Evolutionary conservation across 192 early-diverging fungal species (phyloP).

Genomic region (Backusella psychrophila): DNA sequence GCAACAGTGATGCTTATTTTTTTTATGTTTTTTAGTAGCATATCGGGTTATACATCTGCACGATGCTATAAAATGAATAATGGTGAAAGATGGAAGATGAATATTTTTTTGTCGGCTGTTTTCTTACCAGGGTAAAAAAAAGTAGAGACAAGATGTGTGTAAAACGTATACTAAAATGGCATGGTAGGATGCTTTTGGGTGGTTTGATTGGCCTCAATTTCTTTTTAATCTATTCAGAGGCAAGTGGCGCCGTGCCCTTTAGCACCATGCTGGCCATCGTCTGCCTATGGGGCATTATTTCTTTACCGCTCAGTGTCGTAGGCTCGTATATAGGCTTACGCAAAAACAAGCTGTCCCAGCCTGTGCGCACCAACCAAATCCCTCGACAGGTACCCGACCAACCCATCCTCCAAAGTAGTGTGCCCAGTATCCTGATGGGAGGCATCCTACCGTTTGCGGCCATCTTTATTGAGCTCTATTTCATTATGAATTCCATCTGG

Average conservation of each 20-base stretch:
- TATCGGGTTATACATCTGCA: conserved; percentile 89
- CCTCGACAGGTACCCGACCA: conserved; percentile 92
- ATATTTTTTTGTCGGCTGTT: conserved; percentile 76
- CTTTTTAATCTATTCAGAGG: conserved; percentile 73
- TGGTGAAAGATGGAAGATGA: conserved; percentile 82
- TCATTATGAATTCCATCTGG: conserved; percentile 94
- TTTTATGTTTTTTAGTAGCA: conserved; percentile 83
- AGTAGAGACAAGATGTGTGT: background rate
- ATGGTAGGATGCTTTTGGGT: conserved; percentile 44
- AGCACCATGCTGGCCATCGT: conserved; percentile 79
- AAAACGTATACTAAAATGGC: background rate
- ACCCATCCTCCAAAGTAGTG: conserved; percentile 69
- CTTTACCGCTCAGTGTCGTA: conserved; percentile 78
- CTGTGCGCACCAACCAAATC: conserved; percentile 88
- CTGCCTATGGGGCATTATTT: conserved; percentile 77
- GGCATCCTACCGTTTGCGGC: conserved; percentile 91
- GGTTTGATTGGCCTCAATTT: conserved; percentile 77
- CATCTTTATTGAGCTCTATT: conserved; percentile 96
- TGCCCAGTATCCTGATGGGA: conserved; percentile 70
- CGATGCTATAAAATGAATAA: conserved; percentile 92
- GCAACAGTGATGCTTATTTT: conserved; percentile 91
- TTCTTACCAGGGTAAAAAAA: conserved; percentile 67
- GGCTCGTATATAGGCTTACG: conserved; percentile 74
- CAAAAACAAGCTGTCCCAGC: conserved; percentile 61
- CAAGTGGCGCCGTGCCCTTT: conserved; percentile 88